phyloP scores from a whole-genome alignment of 441 rosid species.

The Pelargonium fulgidum region DNA sequence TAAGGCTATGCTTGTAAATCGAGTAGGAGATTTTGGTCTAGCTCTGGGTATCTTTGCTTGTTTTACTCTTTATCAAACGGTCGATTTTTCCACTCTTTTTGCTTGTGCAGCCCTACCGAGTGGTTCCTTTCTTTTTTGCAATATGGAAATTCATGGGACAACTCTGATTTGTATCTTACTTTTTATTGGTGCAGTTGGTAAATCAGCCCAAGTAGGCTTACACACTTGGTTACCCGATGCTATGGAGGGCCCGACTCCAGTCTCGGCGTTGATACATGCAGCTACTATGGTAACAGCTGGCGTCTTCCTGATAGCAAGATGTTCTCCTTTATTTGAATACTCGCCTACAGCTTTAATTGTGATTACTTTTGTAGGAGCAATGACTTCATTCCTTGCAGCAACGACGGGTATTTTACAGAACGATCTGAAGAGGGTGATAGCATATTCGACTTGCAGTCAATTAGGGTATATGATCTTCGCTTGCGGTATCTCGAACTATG shows the following conservation, averaged over 20 bases:
- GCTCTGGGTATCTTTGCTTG: too few relatives aligned
- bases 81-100: too few relatives aligned
- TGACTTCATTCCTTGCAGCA: too few relatives aligned
- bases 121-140: too few relatives aligned
- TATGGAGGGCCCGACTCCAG: conserved; percentile 15
- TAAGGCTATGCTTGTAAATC: conserved; percentile 17
- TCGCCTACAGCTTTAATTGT: too few relatives aligned
- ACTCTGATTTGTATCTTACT: conserved; percentile 3
- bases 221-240: conserved; percentile 9
- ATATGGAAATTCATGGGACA: too few relatives aligned
- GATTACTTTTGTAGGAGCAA: too few relatives aligned
- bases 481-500: background rate
- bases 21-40: conserved; percentile 11
- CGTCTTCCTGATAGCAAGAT: background rate
- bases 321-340: conserved; percentile 11
- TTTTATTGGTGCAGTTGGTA: conserved; percentile 10
- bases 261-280: conserved; percentile 11
- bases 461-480: conserved; percentile 1
- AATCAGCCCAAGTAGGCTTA: conserved; percentile 5
- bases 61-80: too few relatives aligned
- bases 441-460: conserved; percentile 3
- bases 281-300: conserved; percentile 15
- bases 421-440: background rate
- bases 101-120: too few relatives aligned
- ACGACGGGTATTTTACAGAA: too few relatives aligned